These are phyloP conservation scores for Musa schizocarpa DNA, from an alignment of 176 grass and related monocot species.

Conservation along the genomic window DNA sequence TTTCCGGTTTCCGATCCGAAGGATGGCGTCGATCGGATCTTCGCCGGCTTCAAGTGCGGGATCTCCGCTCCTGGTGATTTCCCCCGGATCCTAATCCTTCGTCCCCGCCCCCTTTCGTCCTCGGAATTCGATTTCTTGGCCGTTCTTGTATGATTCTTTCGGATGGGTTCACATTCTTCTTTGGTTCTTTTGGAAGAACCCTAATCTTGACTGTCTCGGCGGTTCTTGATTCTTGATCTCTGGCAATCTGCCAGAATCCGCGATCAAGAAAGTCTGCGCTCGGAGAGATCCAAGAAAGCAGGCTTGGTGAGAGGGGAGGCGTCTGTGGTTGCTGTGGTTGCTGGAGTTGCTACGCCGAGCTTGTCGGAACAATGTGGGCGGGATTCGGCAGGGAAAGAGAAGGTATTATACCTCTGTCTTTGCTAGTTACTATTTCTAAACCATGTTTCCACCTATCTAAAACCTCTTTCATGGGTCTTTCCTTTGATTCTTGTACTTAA, in stretches of 20 bases:
- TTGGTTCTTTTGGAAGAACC: not conserved
- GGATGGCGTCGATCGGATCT: constrained; percentile 87
- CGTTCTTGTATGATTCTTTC: not conserved
- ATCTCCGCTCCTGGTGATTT: constrained; percentile 64
- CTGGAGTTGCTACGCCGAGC: not conserved
- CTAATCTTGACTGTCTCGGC: not conserved
- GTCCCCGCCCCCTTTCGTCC: not conserved
- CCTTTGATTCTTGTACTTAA: no score
- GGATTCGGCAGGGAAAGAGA: not conserved
- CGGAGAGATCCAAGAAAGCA: constrained; percentile 24
- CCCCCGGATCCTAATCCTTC: not conserved
- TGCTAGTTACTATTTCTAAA: no score
- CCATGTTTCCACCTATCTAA: no score
- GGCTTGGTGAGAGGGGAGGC: constrained; percentile 1
- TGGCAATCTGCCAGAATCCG: constrained; percentile 39
- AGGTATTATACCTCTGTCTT: not conserved
- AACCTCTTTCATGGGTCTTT: no score
- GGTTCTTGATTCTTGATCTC: not conserved
- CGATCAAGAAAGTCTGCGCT: constrained; percentile 32
- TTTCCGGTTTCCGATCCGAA: constrained; percentile 37
- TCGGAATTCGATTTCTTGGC: not conserved
- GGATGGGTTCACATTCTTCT: not conserved
- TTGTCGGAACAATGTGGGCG: not conserved
- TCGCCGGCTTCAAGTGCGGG: constrained; percentile 86
- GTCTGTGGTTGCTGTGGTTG: not conserved